Conservation (phyloP, 2,329 filamentous ascomycete species). For the Aschersonia sp. region DNA sequence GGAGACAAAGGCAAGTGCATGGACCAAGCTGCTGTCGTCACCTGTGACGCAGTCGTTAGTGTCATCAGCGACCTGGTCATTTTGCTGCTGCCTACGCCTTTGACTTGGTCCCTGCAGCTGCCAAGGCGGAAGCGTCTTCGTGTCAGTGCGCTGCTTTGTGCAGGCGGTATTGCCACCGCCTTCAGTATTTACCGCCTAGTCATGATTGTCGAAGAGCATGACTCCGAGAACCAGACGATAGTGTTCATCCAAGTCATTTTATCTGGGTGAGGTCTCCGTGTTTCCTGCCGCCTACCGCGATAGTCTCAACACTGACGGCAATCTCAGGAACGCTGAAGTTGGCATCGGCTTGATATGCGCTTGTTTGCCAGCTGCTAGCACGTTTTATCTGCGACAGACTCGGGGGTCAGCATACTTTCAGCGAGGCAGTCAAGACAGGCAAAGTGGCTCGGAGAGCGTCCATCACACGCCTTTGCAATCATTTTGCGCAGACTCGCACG, state of each 20-base stretch:
- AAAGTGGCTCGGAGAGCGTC: slow-evolving; percentile 4
- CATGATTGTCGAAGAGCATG: slow-evolving; percentile 11
- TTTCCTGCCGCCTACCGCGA: neutral
- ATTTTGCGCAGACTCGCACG: slow-evolving; percentile 8
- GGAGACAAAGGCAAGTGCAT: slow-evolving; percentile 15
- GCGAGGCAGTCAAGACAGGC: slow-evolving; percentile 6
- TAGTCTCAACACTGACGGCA: neutral
- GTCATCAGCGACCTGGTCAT: slow-evolving; percentile 17
- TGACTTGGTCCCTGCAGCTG: slow-evolving; percentile 17
- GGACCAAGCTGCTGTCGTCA: slow-evolving; percentile 18
- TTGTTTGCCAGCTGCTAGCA: slow-evolving; percentile 14
- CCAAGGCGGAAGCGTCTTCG: slow-evolving; percentile 14
- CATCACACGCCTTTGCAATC: slow-evolving; percentile 16
- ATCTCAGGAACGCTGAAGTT: slow-evolving; percentile 13
- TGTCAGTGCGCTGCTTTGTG: slow-evolving; percentile 14
- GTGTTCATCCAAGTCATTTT: slow-evolving; percentile 13
- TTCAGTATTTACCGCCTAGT: slow-evolving; percentile 15
- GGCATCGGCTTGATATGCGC: slow-evolving; percentile 17
- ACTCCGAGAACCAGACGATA: slow-evolving; percentile 12
- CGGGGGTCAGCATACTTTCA: slow-evolving; percentile 10
- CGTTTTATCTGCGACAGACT: slow-evolving; percentile 6
- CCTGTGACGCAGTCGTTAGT: slow-evolving; percentile 16
- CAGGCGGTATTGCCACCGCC: slow-evolving; percentile 16
- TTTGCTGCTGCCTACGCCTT: slow-evolving; percentile 14
- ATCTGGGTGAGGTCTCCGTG: slow-evolving; percentile 7